These are phyloP conservation scores for Solioccasus polychromus DNA, from an alignment of 768 basidiomycete genomes.

Conservation along the genomic window DNA sequence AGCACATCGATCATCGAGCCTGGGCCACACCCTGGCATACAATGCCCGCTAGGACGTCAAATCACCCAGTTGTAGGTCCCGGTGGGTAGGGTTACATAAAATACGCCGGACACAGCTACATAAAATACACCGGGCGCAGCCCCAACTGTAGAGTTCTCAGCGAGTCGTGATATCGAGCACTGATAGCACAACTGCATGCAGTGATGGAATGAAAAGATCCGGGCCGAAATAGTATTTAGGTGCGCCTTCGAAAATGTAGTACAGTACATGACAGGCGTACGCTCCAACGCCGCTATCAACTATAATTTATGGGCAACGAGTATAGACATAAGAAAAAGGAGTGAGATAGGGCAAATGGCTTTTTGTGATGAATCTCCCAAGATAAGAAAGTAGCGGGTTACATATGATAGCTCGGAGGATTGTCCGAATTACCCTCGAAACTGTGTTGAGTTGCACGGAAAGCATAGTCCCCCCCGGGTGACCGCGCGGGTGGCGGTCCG, in stretches of 20 bases:
- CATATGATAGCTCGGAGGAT: constrained; percentile 17
- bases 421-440: constrained; percentile 13
- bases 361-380: too few relatives aligned
- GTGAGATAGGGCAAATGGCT: neutral
- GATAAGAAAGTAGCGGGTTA: neutral
- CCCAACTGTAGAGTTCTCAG: too few relatives aligned
- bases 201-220: too few relatives aligned
- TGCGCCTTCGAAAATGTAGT: too few relatives aligned
- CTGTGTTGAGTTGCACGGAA: constrained; percentile 25
- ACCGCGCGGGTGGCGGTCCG: constrained; percentile 6
- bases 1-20: constrained; percentile 1
- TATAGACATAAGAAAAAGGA: constrained; percentile 4
- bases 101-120: too few relatives aligned
- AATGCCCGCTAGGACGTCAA: too few relatives aligned
- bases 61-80: constrained; percentile 7
- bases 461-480: constrained; percentile 19
- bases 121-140: too few relatives aligned
- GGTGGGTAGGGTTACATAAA: too few relatives aligned
- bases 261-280: constrained; percentile 17
- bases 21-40: too few relatives aligned
- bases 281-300: constrained; percentile 7
- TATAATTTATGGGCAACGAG: constrained; percentile 24
- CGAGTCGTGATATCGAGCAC: too few relatives aligned
- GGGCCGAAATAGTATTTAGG: too few relatives aligned
- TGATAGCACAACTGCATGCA: neutral